Percentiles rank a stretch among this genome's conserved stretches.
These are phyloP conservation scores for Auriscalpium microsporum DNA, from an alignment of 768 basidiomycete genomes.

Conservation along the genomic window DNA sequence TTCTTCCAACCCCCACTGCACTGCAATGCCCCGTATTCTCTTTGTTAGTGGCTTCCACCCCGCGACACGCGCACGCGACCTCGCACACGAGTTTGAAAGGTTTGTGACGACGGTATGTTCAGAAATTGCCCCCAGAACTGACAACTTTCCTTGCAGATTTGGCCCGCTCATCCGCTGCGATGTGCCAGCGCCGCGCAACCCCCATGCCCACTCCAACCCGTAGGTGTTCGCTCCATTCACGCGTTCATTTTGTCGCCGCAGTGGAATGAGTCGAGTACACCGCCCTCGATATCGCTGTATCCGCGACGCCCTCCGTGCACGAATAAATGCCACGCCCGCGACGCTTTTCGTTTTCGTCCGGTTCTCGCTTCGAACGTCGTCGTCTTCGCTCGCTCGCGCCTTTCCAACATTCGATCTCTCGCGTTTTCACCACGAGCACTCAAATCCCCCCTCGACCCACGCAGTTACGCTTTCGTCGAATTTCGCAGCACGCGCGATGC, in stretches of 20 bases:
- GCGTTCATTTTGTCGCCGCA: conserved; percentile 19
- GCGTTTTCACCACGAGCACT: conserved; percentile 36
- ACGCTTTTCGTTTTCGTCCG: conserved; percentile 14
- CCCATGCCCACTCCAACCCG: conserved; percentile 68
- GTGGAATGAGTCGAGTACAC: conserved; percentile 12
- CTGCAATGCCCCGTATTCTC: conserved; percentile 66
- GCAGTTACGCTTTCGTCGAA: conserved; percentile 83
- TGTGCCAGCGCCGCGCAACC: conserved; percentile 80
- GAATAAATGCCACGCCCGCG: conserved; percentile 9
- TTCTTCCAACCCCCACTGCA: neutral
- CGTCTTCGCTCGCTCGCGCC: conserved; percentile 23
- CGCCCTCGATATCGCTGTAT: conserved; percentile 13
- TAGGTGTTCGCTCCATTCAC: conserved; percentile 42
- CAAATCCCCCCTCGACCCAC: conserved; percentile 39
- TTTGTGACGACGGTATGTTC: conserved; percentile 20
- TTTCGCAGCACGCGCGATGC: conserved; percentile 72
- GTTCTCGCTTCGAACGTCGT: conserved; percentile 12
- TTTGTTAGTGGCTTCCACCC: conserved; percentile 85
- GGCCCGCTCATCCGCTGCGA: conserved; percentile 84
- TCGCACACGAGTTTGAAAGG: conserved; percentile 86
- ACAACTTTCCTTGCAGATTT: conserved; percentile 37
- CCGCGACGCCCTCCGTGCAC: neutral
- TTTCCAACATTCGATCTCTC: conserved; percentile 27
- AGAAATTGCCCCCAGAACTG: neutral
- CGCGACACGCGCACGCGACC: conserved; percentile 71